phyloP scores from a whole-genome alignment of 306 rosid species.

The Pyrus betulifolia region DNA sequence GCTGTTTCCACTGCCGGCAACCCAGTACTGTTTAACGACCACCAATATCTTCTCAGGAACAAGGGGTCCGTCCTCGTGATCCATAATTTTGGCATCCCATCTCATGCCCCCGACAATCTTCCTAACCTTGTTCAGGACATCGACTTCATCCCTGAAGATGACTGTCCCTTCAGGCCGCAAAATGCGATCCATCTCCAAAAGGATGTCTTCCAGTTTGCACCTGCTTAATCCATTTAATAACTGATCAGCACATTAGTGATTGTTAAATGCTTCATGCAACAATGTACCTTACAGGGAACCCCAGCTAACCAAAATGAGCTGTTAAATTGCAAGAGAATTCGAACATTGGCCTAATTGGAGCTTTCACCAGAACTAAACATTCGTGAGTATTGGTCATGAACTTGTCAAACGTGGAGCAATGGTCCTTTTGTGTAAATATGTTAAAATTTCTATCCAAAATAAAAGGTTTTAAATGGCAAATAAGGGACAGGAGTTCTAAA shows the following conservation, averaged over 20 bases:
- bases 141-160: conserved; percentile 73
- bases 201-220: conserved; percentile 77
- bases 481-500: too few relatives aligned
- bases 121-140: conserved; percentile 66
- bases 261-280: not conserved
- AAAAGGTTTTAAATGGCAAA: too few relatives aligned
- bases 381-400: too few relatives aligned
- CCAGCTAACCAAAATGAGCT: not conserved
- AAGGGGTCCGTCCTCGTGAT: conserved; percentile 90
- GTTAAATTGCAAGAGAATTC: not conserved
- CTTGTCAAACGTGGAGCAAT: too few relatives aligned
- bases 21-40: conserved; percentile 76
- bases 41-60: conserved; percentile 83
- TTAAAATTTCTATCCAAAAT: too few relatives aligned
- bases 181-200: conserved; percentile 90
- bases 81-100: conserved; percentile 82
- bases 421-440: too few relatives aligned
- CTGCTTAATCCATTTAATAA: conserved; percentile 25
- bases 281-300: not conserved
- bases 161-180: conserved; percentile 80
- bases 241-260: not conserved
- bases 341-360: too few relatives aligned
- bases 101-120: conserved; percentile 75
- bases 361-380: too few relatives aligned
- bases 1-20: conserved; percentile 40